These are phyloP conservation scores for Aristolochia californica DNA, from an alignment of 164 flowering plant genomes.

Conservation along the genomic window DNA sequence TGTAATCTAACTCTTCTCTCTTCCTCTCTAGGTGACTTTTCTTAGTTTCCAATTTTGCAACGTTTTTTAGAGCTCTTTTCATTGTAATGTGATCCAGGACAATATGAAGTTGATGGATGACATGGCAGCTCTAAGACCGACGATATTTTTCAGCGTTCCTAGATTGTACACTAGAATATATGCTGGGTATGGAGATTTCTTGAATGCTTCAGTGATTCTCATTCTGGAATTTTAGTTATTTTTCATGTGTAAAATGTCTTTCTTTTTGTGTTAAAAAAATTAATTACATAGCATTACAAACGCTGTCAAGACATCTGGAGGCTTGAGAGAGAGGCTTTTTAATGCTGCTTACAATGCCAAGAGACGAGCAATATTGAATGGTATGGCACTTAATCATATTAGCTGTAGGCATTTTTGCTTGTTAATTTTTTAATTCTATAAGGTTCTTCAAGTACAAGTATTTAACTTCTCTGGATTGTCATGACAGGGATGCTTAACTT, in stretches of 20 bases:
- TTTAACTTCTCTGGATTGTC: background rate
- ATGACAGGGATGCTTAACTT: background rate
- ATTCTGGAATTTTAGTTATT: background rate
- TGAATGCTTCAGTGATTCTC: background rate
- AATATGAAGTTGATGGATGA: conserved; percentile 95
- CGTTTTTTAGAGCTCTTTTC: background rate
- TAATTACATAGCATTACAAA: conserved; percentile 47
- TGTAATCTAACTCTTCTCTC: no score
- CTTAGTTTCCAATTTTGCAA: background rate
- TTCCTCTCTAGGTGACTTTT: no score
- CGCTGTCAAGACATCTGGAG: conserved; percentile 90
- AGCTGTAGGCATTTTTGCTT: background rate
- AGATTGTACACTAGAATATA: conserved; percentile 86
- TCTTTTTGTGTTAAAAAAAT: background rate
- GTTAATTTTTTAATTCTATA: background rate
- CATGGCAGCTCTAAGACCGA: conserved; percentile 79
- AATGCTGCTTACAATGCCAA: conserved; percentile 89
- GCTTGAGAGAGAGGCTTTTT: conserved; percentile 66
- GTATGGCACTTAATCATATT: conserved; percentile 21
- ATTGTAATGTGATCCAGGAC: conserved; percentile 41
- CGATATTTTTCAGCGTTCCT: conserved; percentile 91
- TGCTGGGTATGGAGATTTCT: conserved; percentile 34
- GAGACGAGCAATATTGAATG: conserved; percentile 77
- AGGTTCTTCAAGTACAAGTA: background rate
- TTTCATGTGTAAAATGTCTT: background rate